Evolutionary conservation across 2,329 filamentous ascomycete genomes (phyloP), one percentile per base, ranked within the genome.

Genomic region (Geosmithia morbida): DNA sequence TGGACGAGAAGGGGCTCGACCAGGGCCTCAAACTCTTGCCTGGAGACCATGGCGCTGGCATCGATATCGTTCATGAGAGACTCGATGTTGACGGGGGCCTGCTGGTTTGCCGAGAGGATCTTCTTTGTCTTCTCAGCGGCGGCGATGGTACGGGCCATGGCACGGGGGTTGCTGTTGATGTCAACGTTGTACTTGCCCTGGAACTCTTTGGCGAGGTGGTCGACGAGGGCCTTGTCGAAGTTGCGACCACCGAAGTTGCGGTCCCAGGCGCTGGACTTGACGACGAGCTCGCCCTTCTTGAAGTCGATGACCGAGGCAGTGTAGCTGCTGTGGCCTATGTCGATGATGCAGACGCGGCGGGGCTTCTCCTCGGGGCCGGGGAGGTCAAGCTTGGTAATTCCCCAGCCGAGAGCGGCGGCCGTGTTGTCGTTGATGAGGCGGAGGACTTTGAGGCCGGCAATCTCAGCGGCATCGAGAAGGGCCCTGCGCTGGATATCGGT

Each of bases 121-220:
- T 97, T 97, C 83, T 98, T 98, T 63, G 94, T 72, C 77, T 95
- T 96, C 77, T 98, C 92, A 48, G 89, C 88, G 49, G 86, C 88
- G 51, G 87, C 81, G 41, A 85, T 77, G 57, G 94, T 86, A 64
- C 92, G 87, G 55, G 89, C 81, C 66, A 83, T 79, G 50, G 90
- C 92, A 72, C 95, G 95, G 55, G 82, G 78, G 71, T 97, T 92
- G 55, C 79, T 81, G 66, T 81, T 79, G 70, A 98, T 90, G 64
- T 97, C 89, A 57, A 97, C 85, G 77, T 94, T 95, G 80, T 87
- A 94, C 69, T 94, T 96, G 68, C 87, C 86, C 72, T 92, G 87
- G 77, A 97, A 98, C 67, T 97, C 89, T 61, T 86, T 83, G 58
- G 85, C 85, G 61, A 98, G 87, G 71, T 97, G 90, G 63, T 97